phyloP scores from a whole-genome alignment of 1,139 yeast genomes.

The Scheffersomyces segobiensis region DNA sequence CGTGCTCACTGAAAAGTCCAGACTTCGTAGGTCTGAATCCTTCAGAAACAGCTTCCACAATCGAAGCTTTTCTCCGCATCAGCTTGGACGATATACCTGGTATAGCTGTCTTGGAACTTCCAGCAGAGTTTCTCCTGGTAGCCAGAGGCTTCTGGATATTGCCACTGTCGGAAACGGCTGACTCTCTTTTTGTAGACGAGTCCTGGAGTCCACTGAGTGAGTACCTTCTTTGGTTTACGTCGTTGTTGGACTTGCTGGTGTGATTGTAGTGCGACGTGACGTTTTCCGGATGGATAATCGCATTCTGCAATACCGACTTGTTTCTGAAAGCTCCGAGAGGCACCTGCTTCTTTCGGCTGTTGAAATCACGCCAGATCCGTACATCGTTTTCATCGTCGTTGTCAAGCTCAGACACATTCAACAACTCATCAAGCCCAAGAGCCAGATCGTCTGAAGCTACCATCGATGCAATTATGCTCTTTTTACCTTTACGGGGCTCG shows the following conservation, averaged over 20 bases:
- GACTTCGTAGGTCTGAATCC: conserved; percentile 71
- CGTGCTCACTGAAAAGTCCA: conserved; percentile 73
- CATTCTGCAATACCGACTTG: conserved; percentile 53
- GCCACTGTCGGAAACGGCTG: conserved; percentile 6
- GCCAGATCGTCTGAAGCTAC: conserved; percentile 54
- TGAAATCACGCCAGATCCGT: conserved; percentile 54
- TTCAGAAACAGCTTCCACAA: conserved; percentile 73
- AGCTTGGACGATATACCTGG: conserved; percentile 23
- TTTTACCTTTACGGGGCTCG: conserved; percentile 21
- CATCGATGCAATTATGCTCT: conserved; percentile 15
- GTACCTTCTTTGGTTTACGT: conserved; percentile 15
- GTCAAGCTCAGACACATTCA: conserved; percentile 86
- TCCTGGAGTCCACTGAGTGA: conserved; percentile 12
- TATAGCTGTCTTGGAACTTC: conserved; percentile 11
- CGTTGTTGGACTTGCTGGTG: conserved; percentile 22
- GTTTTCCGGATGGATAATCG: conserved; percentile 23
- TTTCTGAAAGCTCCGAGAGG: conserved; percentile 91
- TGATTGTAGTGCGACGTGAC: conserved; percentile 25
- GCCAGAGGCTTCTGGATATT: conserved; percentile 2
- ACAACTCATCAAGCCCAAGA: conserved; percentile 77
- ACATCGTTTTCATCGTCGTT: conserved; percentile 66
- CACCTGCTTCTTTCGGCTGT: conserved; percentile 54
- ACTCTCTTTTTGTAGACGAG: conserved; percentile 9
- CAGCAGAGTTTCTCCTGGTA: conserved; percentile 11
- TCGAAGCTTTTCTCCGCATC: conserved; percentile 56